Evolutionary conservation across 768 basidiomycete genomes (phyloP).

Genomic region (Clathrus columnatus): DNA sequence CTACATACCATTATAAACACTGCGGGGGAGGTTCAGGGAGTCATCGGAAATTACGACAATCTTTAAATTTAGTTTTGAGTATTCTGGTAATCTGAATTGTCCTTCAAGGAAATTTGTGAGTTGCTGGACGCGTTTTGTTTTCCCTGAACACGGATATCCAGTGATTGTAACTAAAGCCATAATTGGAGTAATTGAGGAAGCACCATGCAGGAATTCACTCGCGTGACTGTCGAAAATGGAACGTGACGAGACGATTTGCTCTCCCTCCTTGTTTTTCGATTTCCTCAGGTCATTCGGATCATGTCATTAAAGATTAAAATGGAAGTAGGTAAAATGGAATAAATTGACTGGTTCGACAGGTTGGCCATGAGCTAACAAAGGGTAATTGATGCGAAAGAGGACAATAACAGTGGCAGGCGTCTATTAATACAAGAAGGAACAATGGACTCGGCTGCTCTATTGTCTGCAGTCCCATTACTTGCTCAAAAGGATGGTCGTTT

Average conservation of each 20-base stretch:
- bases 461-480: background rate
- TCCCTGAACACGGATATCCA: slow-evolving; percentile 85
- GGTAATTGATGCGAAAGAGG: background rate
- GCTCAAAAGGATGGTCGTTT: background rate
- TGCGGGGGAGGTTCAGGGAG: slow-evolving; percentile 49
- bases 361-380: slow-evolving; percentile 5
- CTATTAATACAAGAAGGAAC: background rate
- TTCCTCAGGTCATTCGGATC: too few relatives aligned
- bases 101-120: slow-evolving; percentile 49
- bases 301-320: too few relatives aligned
- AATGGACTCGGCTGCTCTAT: background rate
- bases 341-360: too few relatives aligned
- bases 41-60: slow-evolving; percentile 64
- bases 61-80: slow-evolving; percentile 36
- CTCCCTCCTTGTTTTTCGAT: too few relatives aligned
- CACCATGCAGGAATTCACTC: too few relatives aligned
- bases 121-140: slow-evolving; percentile 62
- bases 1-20: slow-evolving; percentile 63
- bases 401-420: background rate
- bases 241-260: too few relatives aligned
- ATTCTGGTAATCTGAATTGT: slow-evolving; percentile 39
- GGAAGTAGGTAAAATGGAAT: too few relatives aligned
- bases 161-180: slow-evolving; percentile 93
- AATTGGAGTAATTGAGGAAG: too few relatives aligned
- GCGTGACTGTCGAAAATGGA: too few relatives aligned